Evolutionary conservation across 2,329 filamentous ascomycete genomes (phyloP).

Genomic region (Akanthomyces lecanii): DNA sequence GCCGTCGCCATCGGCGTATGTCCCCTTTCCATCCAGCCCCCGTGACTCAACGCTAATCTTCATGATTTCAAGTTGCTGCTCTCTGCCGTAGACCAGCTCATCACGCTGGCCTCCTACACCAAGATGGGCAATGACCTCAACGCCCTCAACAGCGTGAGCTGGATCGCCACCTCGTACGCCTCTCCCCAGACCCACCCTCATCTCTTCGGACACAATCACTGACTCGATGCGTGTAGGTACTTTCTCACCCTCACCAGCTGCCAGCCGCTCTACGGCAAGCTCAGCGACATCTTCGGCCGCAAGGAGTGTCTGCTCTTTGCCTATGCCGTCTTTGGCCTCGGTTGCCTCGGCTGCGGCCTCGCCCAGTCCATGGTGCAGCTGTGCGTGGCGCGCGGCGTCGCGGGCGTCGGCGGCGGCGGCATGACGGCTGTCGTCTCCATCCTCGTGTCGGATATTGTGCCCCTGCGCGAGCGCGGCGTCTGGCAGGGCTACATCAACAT

Average conservation of each 20-base stretch:
- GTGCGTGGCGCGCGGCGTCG: constrained; percentile 54
- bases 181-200: neutral
- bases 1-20: constrained; percentile 37
- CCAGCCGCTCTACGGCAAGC: constrained; percentile 69
- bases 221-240: constrained; percentile 42
- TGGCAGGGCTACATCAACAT: constrained; percentile 74
- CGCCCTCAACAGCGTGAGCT: constrained; percentile 69
- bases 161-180: constrained; percentile 57
- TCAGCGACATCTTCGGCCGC: constrained; percentile 67
- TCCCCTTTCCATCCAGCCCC: neutral
- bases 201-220: neutral
- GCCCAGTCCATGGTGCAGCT: constrained; percentile 61
- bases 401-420: constrained; percentile 62
- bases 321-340: constrained; percentile 61
- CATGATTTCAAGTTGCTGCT: constrained; percentile 57
- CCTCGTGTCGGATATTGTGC: constrained; percentile 62
- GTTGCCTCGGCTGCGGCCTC: constrained; percentile 60
- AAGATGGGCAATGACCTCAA: constrained; percentile 72
- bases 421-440: constrained; percentile 68
- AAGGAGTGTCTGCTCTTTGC: constrained; percentile 62
- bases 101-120: constrained; percentile 73
- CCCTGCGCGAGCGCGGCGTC: constrained; percentile 63
- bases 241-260: constrained; percentile 71
- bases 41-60: neutral
- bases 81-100: constrained; percentile 69